phyloP scores from a whole-genome alignment of 2,329 filamentous ascomycete species.

The Dothistroma septosporum region DNA sequence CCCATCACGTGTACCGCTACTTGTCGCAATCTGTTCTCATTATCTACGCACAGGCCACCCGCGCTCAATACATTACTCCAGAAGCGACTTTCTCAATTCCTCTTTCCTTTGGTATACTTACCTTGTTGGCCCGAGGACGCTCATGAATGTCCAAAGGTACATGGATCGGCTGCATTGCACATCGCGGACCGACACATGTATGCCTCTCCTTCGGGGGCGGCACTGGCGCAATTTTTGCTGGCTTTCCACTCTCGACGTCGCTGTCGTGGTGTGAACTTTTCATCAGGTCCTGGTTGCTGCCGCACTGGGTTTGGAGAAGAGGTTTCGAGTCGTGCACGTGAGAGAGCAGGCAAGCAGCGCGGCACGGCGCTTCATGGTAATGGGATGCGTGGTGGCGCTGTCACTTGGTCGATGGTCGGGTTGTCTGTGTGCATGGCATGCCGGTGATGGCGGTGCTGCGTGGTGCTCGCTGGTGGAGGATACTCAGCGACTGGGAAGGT shows the following conservation, averaged over 20 bases:
- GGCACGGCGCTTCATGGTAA: neutral
- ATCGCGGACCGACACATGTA: neutral
- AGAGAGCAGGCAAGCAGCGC: too few species aligned
- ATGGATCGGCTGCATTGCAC: neutral
- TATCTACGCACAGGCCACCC: too few species aligned
- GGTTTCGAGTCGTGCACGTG: too few species aligned
- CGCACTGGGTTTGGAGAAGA: too few species aligned
- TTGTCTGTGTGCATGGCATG: too few species aligned
- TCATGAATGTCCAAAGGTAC: neutral
- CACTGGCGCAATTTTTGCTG: conserved; percentile 7
- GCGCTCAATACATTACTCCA: too few species aligned
- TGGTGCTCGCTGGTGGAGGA: neutral
- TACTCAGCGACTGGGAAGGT: neutral
- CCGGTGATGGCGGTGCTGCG: neutral
- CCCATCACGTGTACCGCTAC: too few species aligned
- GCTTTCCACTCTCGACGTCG: neutral
- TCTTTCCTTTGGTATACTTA: neutral
- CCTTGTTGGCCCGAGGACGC: conserved; percentile 1
- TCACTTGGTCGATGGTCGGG: neutral
- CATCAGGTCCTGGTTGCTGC: too few species aligned
- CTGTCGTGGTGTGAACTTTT: too few species aligned
- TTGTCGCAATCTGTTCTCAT: too few species aligned
- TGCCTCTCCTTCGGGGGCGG: conserved; percentile 7
- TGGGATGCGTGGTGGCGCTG: neutral
- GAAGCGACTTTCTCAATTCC: too few species aligned